Conservation (phyloP, 139 green algal genomes). For the Chlamydomonas schloesseri region DNA sequence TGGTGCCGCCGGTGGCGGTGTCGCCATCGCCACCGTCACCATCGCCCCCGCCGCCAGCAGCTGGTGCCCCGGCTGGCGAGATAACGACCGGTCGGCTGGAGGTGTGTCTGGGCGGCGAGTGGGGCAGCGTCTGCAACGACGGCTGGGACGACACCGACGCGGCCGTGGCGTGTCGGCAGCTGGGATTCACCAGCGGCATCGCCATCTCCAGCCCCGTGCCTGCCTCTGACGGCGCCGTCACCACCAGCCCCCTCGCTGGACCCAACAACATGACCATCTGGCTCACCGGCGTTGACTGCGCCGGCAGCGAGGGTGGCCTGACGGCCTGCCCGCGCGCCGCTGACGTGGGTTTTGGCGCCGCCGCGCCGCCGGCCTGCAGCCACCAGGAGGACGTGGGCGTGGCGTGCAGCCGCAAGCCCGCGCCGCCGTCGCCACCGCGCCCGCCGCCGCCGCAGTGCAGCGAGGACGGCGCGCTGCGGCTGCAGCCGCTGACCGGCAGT, state of each 20-base stretch:
- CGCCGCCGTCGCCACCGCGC: neutral
- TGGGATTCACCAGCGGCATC: neutral
- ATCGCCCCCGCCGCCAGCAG: neutral
- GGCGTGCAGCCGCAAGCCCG: neutral
- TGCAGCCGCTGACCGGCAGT: neutral
- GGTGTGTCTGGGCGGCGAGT: neutral
- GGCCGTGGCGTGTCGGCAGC: neutral
- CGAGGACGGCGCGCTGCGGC: slow-evolving; percentile 13
- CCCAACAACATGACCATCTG: slow-evolving; percentile 39
- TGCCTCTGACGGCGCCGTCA: neutral
- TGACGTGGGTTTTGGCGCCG: neutral
- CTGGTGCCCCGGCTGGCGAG: neutral
- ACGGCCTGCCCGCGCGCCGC: neutral
- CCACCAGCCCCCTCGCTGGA: neutral
- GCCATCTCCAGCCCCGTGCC: neutral
- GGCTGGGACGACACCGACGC: slow-evolving; percentile 21
- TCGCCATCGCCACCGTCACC: too few relatives aligned
- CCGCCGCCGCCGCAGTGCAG: slow-evolving; percentile 28
- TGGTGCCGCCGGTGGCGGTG: neutral
- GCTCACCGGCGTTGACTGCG: neutral
- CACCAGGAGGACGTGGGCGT: slow-evolving; percentile 31
- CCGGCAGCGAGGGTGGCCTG: neutral
- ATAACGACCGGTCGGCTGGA: slow-evolving; percentile 4
- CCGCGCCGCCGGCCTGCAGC: neutral
- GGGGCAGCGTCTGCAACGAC: slow-evolving; percentile 42